Evolutionary conservation across 345 rosid genomes (phyloP).

Genomic region (Lagerstroemia speciosa): DNA sequence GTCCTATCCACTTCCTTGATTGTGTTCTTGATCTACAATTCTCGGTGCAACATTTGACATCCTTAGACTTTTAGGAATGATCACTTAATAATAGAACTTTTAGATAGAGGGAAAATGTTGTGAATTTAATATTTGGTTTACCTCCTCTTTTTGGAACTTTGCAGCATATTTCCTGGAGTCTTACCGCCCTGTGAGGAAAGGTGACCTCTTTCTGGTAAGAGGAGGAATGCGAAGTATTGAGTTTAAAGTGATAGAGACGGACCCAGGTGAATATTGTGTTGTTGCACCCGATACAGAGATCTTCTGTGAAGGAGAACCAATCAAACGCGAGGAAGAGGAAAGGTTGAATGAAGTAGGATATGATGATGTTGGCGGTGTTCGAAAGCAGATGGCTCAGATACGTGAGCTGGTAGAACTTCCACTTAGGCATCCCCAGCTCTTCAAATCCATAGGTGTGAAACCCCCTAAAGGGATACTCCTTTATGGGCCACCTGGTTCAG

Average conservation of each 20-base stretch:
- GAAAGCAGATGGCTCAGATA: constrained; percentile 97
- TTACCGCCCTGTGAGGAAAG: constrained; percentile 91
- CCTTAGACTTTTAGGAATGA: no score
- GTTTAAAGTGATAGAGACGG: constrained; percentile 81
- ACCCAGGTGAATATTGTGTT: constrained; percentile 81
- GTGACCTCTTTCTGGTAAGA: constrained; percentile 87
- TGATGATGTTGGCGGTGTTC: constrained; percentile 95
- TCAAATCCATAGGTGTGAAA: constrained; percentile 93
- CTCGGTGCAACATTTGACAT: no score
- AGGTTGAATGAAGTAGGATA: constrained; percentile 87
- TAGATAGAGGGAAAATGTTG: no score
- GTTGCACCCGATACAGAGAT: constrained; percentile 96
- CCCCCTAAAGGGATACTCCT: constrained; percentile 90
- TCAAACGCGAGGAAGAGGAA: constrained; percentile 85
- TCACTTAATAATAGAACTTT: no score
- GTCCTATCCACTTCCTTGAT: no score
- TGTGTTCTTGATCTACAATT: no score
- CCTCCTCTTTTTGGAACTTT: constrained; percentile 7
- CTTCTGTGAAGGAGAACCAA: constrained; percentile 93
- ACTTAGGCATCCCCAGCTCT: constrained; percentile 83
- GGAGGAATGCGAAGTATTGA: constrained; percentile 97
- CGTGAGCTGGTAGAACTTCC: constrained; percentile 91
- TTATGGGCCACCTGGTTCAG: constrained; percentile 78
- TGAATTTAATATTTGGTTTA: background rate
- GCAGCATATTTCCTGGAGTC: constrained; percentile 88